Base-by-base conservation (phyloP, 106 monocot species). In the Hemerocallis citrina region DNA sequence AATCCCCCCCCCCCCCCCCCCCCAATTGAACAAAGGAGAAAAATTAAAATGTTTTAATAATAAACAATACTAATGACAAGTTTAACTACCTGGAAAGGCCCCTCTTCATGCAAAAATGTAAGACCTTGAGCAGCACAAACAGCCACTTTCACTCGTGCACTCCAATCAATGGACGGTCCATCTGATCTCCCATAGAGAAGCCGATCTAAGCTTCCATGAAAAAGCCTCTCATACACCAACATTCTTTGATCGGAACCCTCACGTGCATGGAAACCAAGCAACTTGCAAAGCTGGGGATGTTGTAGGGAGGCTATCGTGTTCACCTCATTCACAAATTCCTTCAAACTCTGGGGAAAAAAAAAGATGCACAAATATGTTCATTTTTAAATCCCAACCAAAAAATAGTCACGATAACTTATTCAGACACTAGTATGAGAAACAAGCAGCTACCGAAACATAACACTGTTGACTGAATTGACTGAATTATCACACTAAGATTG, bases 41-140 rank as follows among this genome's bases (percentile, higher is more conserved):
- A n/a, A n/a, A n/a, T n/a, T n/a, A n/a, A n/a, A n/a, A n/a, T n/a
- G n/a, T n/a, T n/a, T n/a, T n/a, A n/a, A n/a, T n/a, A n/a, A n/a
- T n/a, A n/a, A n/a, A n/a, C n/a, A n/a, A n/a, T n/a, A n/a, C n/a
- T n/a, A n/a, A n/a, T n/a, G n/a, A n/a, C 12, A 37, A 52, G 49
- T 7, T 57, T 8, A 56, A 36, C 21, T n/a, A 96, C 96, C 87
- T 92, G 96, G 60, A 92, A 92, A 55, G 96, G 96, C 9, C 91
- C 96, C 70, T 98, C 96, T 62, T 98, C 96, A 56, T 92, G 96
- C 76, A 98, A 73, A 70, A 84, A 92, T 35, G 79, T 85, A 58
- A 98, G 88, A 16, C 91, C 96, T 20, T 59, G 64, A 22, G 91
- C 91, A 74, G 96, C 85, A 61, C 69, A 87, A 2, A 98, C 59